A percentile compares a stretch with the other conserved stretches of the same genome.
Evolutionary conservation across 73 alveolate genomes (phyloP).

Genomic region (Paraurostyla sp.): DNA sequence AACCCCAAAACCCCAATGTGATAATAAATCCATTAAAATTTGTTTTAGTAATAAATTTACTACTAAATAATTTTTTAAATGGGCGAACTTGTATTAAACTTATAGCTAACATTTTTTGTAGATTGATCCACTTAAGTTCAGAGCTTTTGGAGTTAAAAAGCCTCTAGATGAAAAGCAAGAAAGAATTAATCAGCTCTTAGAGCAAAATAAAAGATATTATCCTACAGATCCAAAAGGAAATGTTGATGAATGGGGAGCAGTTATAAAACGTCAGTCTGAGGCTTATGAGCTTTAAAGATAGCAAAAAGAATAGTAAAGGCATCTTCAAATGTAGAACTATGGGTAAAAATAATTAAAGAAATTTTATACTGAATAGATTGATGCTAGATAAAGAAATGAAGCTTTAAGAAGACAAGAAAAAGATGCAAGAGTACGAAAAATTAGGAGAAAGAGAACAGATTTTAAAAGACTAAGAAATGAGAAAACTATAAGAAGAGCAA

Average conservation of each 20-base stretch:
- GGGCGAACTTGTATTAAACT: too few relatives aligned
- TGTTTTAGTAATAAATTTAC: too few relatives aligned
- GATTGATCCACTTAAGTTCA: conserved; percentile 72
- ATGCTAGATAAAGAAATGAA: conserved; percentile 48
- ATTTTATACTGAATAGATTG: background rate
- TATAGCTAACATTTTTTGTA: too few relatives aligned
- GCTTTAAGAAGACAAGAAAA: conserved; percentile 8
- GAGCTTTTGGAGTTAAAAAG: conserved; percentile 71
- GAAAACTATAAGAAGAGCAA: background rate
- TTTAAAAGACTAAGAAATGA: background rate
- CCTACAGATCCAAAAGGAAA: conserved; percentile 62
- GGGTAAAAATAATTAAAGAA: background rate
- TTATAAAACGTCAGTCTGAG: conserved; percentile 68
- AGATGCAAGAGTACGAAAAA: background rate
- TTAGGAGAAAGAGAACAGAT: conserved; percentile 32
- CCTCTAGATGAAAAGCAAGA: conserved; percentile 70
- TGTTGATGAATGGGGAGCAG: conserved; percentile 84
- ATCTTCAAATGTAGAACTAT: background rate
- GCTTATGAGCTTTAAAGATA: conserved; percentile 48
- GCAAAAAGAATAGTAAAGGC: background rate
- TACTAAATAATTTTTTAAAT: too few relatives aligned
- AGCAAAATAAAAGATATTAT: conserved; percentile 63
- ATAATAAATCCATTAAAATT: too few relatives aligned
- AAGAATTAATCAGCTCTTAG: conserved; percentile 43
- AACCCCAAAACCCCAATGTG: too few relatives aligned